Evolutionary conservation across 495 filamentous ascomycete genomes (phyloP), one percentile per base, ranked within the genome.

Genomic region (Penicillium chermesinum): DNA sequence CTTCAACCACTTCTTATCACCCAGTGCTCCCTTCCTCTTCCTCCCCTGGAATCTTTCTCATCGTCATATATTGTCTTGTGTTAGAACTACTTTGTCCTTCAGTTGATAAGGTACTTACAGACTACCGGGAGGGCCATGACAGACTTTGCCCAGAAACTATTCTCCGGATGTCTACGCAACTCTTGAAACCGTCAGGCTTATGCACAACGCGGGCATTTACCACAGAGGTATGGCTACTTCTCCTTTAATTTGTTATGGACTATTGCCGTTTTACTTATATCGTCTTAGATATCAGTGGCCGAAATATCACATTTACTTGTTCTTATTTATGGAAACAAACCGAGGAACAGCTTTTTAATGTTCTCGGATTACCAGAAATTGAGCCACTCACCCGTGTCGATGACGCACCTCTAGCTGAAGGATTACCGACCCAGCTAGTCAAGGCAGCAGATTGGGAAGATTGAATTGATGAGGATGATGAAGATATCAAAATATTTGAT

Each of bases 71-170:
- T n/a, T 76, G 71, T 50, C 60, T 76, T 27, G 67, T 75, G 1
- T 62, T 71, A 39, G 67, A 74, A 49, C 43, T 72, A 15, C 58
- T 74, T 33, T 67, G 73, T 4, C 71, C 70, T 25, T 36, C 49
- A 2, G 52, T 62, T 49, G 43, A 53, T 48, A 18, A 47, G 2
- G 52, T 62, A 40, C 39, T 50, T 7, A 20, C 47, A 2, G 52
- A 65, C 36, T 62, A 69, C 48, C 7, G 21, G 51, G 46, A 48
- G 35, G 10, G 14, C 14, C 13, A 48, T 2, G 59, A 57, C 3
- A 46, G 46, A 12, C 52, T 68, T 16, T 18, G 44, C 16, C 41
- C 52, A 5, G 57, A 62, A 27, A 56, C 10, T 9, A 13, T 69
- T 8, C 20, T 66, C 1, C 48, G 57, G 39, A 60, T 65, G 3